A percentile compares a stretch with the other conserved stretches of the same genome.
Conservation (phyloP, 1,139 yeast species). For the Pneumocystis wakefieldiae region DNA sequence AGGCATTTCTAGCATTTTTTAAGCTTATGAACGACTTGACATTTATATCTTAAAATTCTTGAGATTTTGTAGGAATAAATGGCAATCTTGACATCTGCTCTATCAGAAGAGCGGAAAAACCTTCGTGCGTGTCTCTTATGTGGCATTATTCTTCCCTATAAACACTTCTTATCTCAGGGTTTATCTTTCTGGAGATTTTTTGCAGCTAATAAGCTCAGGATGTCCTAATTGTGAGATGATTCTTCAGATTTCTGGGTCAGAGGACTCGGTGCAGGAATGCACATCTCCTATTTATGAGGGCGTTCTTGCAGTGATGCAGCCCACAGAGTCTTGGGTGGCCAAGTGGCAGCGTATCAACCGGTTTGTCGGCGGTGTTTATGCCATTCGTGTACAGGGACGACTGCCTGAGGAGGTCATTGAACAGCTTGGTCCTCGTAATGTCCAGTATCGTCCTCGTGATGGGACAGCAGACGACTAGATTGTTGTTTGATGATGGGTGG, state of each 20-base stretch:
- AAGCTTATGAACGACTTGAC: too few species aligned
- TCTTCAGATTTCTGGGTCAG: constrained; percentile 56
- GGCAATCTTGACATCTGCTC: not conserved
- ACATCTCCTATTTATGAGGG: constrained; percentile 75
- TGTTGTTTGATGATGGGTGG: not conserved
- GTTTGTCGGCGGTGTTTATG: constrained; percentile 75
- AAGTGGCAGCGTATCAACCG: constrained; percentile 89
- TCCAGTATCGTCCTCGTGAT: constrained; percentile 86
- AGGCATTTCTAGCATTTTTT: not conserved
- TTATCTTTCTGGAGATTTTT: not conserved
- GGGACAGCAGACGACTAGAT: constrained; percentile 73
- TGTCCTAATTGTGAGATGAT: constrained; percentile 95
- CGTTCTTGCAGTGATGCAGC: constrained; percentile 75
- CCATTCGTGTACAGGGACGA: constrained; percentile 84
- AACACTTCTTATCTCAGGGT: constrained; percentile 37
- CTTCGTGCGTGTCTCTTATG: constrained; percentile 91
- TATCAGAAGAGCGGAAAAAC: constrained; percentile 5
- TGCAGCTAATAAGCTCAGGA: constrained; percentile 45
- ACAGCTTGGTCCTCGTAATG: constrained; percentile 55
- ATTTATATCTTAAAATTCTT: too few species aligned
- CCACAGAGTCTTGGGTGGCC: constrained; percentile 81
- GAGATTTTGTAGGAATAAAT: not conserved
- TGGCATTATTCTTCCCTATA: constrained; percentile 53
- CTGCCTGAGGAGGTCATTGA: constrained; percentile 73
- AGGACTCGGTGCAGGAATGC: constrained; percentile 72